Evolutionary conservation across 2,329 filamentous ascomycete genomes (phyloP).

Genomic region (Ceratocystis cubensis): DNA sequence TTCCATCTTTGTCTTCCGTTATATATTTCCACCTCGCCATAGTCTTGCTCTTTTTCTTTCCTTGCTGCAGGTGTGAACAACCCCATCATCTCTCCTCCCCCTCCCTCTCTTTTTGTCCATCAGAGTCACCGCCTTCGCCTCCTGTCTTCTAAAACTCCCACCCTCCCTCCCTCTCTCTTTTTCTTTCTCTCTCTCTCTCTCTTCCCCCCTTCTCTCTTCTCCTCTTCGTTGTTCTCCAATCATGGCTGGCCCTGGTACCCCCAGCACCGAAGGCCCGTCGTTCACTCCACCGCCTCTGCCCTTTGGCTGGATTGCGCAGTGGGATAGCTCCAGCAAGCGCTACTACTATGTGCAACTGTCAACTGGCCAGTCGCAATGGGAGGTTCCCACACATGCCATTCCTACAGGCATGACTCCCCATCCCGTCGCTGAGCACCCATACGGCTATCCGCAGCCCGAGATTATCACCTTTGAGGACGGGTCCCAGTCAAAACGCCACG

Average conservation of each 20-base stretch:
- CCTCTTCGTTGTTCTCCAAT: slow-evolving; percentile 7
- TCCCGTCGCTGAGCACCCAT: slow-evolving; percentile 47
- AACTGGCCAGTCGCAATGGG: slow-evolving; percentile 61
- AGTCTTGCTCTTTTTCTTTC: neutral
- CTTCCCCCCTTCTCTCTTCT: neutral
- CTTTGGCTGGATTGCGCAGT: slow-evolving; percentile 57
- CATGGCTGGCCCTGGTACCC: slow-evolving; percentile 48
- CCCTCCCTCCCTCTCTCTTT: neutral
- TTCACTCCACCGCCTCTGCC: slow-evolving; percentile 49
- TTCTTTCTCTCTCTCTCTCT: neutral
- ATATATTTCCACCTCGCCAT: neutral
- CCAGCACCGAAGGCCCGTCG: slow-evolving; percentile 46
- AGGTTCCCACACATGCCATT: slow-evolving; percentile 53
- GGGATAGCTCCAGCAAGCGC: slow-evolving; percentile 51
- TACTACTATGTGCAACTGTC: slow-evolving; percentile 63
- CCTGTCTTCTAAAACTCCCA: neutral
- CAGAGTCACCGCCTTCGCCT: no score
- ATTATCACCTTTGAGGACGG: slow-evolving; percentile 52
- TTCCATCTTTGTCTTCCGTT: neutral
- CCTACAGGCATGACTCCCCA: slow-evolving; percentile 49
- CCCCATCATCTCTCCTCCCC: no score
- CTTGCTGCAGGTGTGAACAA: neutral
- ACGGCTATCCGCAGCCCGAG: slow-evolving; percentile 37
- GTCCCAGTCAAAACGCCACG: slow-evolving; percentile 46
- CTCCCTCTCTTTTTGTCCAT: no score